Evolutionary conservation across 495 filamentous ascomycete species (phyloP), one percentile per base, ranked within the genome.

Genomic region (Penicillium waksmanii): DNA sequence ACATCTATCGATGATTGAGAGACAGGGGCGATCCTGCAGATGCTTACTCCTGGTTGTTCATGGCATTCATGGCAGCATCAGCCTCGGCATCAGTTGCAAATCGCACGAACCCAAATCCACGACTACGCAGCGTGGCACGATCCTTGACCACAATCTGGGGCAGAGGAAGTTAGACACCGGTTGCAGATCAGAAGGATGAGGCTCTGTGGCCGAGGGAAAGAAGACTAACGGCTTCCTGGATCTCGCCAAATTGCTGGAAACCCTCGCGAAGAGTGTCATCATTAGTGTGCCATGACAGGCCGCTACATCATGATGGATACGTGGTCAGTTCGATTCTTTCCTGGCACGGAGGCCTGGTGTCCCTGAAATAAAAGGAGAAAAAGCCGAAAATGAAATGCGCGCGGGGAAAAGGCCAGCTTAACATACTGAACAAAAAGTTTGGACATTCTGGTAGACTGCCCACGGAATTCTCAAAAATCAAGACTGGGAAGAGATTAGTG

Each of bases 201-300:
- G 46, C 46, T 27, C 46, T 27, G 10, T 23, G 25, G 40, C 27
- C 27, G 6, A 40, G 49, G 46, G 18, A 40, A 47, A 38, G 53
- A 44, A 44, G 31, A 85, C 91, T 73, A 82, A 98, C 94, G 57
- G 94, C 94, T 85, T 98, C 94, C 70, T 97, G 91, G 57, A 98
- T 87, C 27, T 75, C 74, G 23, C 94, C 94, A 68, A 89, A 97
- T 73, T 94, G 84, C 74, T 92, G 87, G 77, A 98, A 98, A 69
- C 96, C 96, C 58, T 85, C 70, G 60, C 88, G 87, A 40, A 98
- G 81, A 40, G 90, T 89, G 3, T 71, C 70, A 75, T 98, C 94
- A 72, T 93, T 92, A 51, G 94, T 98, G 82, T 97, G 93, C 94
- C 94, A 98, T 61, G 94, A 92, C 63, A 98, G 92, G 82, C 94